These are phyloP conservation scores for Aspergillus sp. DNA, from an alignment of 2,329 filamentous ascomycete genomes.

Conservation along the genomic window DNA sequence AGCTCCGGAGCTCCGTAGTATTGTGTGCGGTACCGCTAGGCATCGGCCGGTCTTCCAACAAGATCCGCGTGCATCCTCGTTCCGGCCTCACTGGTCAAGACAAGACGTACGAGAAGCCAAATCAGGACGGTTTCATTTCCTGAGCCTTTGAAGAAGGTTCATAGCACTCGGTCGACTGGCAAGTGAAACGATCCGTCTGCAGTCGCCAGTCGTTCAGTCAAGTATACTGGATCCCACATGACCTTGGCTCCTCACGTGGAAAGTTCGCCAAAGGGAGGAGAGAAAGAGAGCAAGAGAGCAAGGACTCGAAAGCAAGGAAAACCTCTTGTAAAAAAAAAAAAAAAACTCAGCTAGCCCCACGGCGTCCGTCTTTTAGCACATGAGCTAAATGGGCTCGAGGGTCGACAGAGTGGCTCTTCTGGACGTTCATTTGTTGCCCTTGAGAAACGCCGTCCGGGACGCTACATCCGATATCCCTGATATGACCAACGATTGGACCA, in stretches of 20 bases:
- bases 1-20: slow-evolving; percentile 9
- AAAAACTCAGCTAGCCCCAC: slow-evolving; percentile 18
- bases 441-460: slow-evolving; percentile 33
- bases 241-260: background rate
- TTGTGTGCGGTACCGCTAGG: slow-evolving; percentile 4
- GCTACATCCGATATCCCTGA: slow-evolving; percentile 41
- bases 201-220: background rate
- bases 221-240: slow-evolving; percentile 7
- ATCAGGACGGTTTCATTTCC: background rate
- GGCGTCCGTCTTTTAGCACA: background rate
- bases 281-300: slow-evolving; percentile 1
- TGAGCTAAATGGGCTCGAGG: slow-evolving; percentile 31
- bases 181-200: slow-evolving; percentile 7
- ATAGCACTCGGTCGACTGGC: background rate
- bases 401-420: slow-evolving; percentile 27
- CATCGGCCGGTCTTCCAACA: slow-evolving; percentile 3
- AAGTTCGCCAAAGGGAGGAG: background rate
- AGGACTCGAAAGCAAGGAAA: slow-evolving; percentile 8
- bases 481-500: slow-evolving; percentile 46
- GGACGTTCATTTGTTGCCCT: slow-evolving; percentile 36
- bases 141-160: slow-evolving; percentile 10
- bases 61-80: slow-evolving; percentile 5
- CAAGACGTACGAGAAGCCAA: background rate
- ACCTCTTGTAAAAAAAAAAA: slow-evolving; percentile 7
- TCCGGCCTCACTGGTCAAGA: slow-evolving; percentile 5